Conservation (phyloP, 164 flowering plant genomes). For the Nymphaea thermarum region DNA sequence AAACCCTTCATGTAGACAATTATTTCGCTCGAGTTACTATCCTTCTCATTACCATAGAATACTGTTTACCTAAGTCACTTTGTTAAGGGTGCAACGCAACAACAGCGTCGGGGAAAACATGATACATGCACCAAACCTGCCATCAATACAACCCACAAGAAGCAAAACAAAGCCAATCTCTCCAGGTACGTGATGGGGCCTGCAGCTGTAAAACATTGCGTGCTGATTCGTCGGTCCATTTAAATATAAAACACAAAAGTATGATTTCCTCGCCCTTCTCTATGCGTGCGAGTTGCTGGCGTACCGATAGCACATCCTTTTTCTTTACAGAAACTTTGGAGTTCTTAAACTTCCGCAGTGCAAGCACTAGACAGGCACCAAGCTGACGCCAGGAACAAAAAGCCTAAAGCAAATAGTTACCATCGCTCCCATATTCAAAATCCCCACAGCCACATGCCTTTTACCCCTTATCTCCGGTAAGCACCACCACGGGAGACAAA, state of each 20-base stretch:
- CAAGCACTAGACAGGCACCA: not conserved
- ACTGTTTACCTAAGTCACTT: not conserved
- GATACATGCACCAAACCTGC: not conserved
- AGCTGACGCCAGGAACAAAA: no score
- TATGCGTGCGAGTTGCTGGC: not conserved
- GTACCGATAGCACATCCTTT: not conserved
- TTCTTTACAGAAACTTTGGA: not conserved
- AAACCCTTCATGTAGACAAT: not conserved
- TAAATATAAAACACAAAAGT: not conserved
- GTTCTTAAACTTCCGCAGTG: not conserved
- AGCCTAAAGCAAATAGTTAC: no score
- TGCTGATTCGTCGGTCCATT: not conserved
- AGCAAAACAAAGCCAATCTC: not conserved
- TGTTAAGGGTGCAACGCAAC: not conserved
- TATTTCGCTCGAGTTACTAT: not conserved
- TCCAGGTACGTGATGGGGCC: not conserved
- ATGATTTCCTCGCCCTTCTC: not conserved
- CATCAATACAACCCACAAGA: not conserved
- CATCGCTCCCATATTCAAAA: not conserved
- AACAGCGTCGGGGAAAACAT: not conserved
- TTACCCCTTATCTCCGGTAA: constrained; percentile 19
- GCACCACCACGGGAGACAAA: constrained; percentile 34
- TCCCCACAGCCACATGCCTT: not conserved
- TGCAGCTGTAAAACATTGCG: not conserved
- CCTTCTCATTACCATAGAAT: not conserved